phyloP scores from a whole-genome alignment of 2,329 filamentous ascomycete genomes.

The Tolypocladium sp. region DNA sequence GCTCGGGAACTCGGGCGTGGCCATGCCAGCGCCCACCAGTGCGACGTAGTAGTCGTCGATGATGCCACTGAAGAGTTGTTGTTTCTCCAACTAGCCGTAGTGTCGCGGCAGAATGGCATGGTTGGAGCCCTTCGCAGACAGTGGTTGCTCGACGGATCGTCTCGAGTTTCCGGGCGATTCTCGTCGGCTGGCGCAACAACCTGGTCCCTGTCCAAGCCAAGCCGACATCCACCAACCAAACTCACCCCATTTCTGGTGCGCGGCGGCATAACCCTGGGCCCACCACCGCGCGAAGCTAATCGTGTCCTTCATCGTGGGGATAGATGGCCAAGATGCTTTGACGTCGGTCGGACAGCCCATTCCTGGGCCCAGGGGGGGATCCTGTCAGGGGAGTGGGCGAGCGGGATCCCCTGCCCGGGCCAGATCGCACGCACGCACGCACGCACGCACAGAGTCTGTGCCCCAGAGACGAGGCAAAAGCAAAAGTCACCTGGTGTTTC shows the following conservation, averaged over 20 bases:
- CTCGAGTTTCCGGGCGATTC: neutral
- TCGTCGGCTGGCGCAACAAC: neutral
- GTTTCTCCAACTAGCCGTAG: too few relatives aligned
- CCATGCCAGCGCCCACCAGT: neutral
- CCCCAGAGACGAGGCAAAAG: neutral
- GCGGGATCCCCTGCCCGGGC: neutral
- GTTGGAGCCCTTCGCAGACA: neutral
- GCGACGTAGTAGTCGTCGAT: neutral
- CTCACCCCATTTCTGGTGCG: neutral
- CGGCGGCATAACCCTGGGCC: neutral
- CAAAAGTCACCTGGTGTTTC: neutral
- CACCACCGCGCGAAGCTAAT: neutral
- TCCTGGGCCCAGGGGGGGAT: neutral
- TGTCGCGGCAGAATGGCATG: neutral
- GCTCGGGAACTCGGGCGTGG: too few relatives aligned
- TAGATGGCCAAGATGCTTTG: neutral
- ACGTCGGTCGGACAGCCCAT: neutral
- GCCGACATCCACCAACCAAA: neutral
- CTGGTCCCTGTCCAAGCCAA: neutral
- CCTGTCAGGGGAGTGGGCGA: neutral
- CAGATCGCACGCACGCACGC: neutral
- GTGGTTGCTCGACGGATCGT: neutral
- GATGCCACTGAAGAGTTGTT: neutral
- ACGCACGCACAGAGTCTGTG: neutral
- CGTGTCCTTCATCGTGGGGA: conserved; percentile 2